A percentile compares a stretch with the other conserved stretches of the same genome.
phyloP scores from a whole-genome alignment of 2,329 filamentous ascomycete species.

The Cytospora schulzeri region DNA sequence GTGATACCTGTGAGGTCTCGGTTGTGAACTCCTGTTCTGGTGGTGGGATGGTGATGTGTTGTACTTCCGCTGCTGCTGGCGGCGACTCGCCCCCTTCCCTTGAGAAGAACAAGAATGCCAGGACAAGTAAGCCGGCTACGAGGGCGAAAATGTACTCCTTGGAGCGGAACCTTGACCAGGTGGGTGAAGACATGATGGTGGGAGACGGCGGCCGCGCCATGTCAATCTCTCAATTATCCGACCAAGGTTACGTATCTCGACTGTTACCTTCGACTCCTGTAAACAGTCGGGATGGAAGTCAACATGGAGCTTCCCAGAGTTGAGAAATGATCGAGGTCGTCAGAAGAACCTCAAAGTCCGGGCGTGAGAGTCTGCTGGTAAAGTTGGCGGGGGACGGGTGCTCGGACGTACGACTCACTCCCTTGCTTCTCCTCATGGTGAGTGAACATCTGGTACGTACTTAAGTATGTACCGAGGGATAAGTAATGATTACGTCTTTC shows the following conservation, averaged over 20 bases:
- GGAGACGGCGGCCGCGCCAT: slow-evolving; percentile 19
- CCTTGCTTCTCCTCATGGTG: not conserved
- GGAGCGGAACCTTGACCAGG: slow-evolving; percentile 16
- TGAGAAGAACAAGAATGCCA: slow-evolving; percentile 11
- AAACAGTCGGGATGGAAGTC: not conserved
- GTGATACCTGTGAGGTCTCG: not conserved
- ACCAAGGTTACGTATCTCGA: not conserved
- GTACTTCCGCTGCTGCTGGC: slow-evolving; percentile 12
- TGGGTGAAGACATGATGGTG: slow-evolving; percentile 10
- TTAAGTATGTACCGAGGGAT: too few relatives aligned
- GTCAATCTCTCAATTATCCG: slow-evolving; percentile 1
- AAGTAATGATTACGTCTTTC: too few relatives aligned
- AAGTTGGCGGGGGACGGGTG: not conserved
- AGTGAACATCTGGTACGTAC: too few relatives aligned
- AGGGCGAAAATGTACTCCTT: slow-evolving; percentile 22
- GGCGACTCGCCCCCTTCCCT: not conserved
- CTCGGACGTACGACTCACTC: not conserved
- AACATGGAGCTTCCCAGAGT: too few relatives aligned
- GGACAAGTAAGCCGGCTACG: slow-evolving; percentile 13
- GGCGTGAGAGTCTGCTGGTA: not conserved
- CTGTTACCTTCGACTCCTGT: not conserved
- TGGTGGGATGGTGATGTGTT: not conserved
- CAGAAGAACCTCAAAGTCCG: not conserved
- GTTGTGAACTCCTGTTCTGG: not conserved
- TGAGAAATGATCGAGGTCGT: not conserved